Conservation (phyloP, 2,329 filamentous ascomycete species). For the Onygenales sp. region DNA sequence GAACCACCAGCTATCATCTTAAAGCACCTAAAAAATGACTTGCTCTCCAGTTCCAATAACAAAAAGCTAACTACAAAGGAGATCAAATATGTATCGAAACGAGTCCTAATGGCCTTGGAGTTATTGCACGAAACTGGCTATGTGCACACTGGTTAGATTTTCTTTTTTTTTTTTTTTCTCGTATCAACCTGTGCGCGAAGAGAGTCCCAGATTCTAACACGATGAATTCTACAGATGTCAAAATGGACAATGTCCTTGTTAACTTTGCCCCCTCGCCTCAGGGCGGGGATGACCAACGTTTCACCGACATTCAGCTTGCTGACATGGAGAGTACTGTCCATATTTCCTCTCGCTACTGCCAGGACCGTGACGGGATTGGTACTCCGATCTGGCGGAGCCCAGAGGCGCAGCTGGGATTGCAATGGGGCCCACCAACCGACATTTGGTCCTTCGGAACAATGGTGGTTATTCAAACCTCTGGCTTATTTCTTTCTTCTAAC, state of each 20-base stretch:
- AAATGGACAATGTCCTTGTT: constrained; percentile 14
- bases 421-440: constrained; percentile 12
- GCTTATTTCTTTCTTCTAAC: neutral
- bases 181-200: too few species aligned
- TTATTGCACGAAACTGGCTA: constrained; percentile 10
- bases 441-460: constrained; percentile 14
- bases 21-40: constrained; percentile 12
- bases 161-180: neutral
- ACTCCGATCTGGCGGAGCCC: constrained; percentile 14
- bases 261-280: constrained; percentile 9
- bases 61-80: constrained; percentile 7
- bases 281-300: constrained; percentile 3
- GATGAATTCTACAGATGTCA: constrained; percentile 9
- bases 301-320: constrained; percentile 14
- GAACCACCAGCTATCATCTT: constrained; percentile 10
- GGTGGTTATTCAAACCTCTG: constrained; percentile 5
- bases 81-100: constrained; percentile 11
- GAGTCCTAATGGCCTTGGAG: constrained; percentile 9
- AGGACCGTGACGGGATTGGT: constrained; percentile 9
- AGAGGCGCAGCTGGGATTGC: constrained; percentile 10
- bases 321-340: constrained; percentile 12
- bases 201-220: neutral
- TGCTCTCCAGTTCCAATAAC: constrained; percentile 4
- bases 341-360: constrained; percentile 7
- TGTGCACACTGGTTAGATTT: constrained; percentile 10